These are phyloP conservation scores for Amanita muscaria DNA, from an alignment of 768 basidiomycete genomes.

Conservation along the genomic window DNA sequence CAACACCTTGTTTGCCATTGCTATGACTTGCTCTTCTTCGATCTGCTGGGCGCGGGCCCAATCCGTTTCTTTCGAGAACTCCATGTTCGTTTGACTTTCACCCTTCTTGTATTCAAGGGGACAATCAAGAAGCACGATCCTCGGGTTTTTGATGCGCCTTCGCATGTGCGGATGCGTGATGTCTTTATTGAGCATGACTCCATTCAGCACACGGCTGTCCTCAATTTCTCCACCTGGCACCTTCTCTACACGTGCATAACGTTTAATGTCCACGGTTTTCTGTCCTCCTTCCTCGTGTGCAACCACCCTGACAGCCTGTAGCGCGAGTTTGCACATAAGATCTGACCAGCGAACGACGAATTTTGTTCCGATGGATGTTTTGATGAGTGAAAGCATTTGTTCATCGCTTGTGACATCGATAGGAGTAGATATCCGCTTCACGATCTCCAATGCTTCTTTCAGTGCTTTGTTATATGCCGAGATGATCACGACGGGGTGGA, in stretches of 20 bases:
- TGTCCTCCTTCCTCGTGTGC: slow-evolving; percentile 65
- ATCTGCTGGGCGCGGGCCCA: slow-evolving; percentile 90
- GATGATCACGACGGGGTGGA: slow-evolving; percentile 98
- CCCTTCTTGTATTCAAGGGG: slow-evolving; percentile 99
- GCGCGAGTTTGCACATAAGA: slow-evolving; percentile 92
- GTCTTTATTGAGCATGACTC: slow-evolving; percentile 98
- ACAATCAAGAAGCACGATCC: slow-evolving; percentile 87
- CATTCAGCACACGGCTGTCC: slow-evolving; percentile 74
- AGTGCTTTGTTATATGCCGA: slow-evolving; percentile 96
- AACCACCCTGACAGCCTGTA: slow-evolving; percentile 88
- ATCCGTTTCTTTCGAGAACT: slow-evolving; percentile 89
- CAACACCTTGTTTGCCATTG: slow-evolving; percentile 72
- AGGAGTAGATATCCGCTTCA: slow-evolving; percentile 80
- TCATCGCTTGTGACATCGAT: slow-evolving; percentile 80
- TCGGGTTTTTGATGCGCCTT: slow-evolving; percentile 78
- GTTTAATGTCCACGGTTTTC: slow-evolving; percentile 95
- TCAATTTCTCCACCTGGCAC: slow-evolving; percentile 97
- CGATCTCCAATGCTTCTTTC: slow-evolving; percentile 82
- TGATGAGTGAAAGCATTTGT: slow-evolving; percentile 95
- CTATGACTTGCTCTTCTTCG: slow-evolving; percentile 95
- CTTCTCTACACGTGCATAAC: slow-evolving; percentile 96
- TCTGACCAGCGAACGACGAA: slow-evolving; percentile 95
- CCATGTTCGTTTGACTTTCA: slow-evolving; percentile 97
- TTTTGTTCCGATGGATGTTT: slow-evolving; percentile 97
- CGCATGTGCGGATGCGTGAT: slow-evolving; percentile 98